Percentiles rank a stretch among this genome's conserved stretches.
Evolutionary conservation across 192 early-diverging fungal species (phyloP).

Genomic region (Allomyces macrogynus): DNA sequence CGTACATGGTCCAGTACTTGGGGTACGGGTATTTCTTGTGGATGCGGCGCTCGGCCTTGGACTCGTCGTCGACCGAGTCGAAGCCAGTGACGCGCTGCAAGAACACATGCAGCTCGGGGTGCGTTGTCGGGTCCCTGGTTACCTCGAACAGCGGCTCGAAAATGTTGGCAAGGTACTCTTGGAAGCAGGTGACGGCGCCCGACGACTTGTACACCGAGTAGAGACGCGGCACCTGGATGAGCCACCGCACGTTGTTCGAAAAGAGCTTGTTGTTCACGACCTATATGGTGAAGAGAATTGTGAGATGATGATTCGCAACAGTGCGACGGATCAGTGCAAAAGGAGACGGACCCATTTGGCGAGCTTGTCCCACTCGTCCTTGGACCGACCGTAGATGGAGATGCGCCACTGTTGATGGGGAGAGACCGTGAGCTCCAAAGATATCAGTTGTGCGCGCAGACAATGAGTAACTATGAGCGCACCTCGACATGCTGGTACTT

Average conservation of each 20-base stretch:
- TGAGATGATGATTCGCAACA: too few relatives aligned
- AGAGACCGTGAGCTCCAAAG: too few relatives aligned
- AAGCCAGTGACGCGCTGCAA: conserved; percentile 85
- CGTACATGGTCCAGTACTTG: conserved; percentile 24
- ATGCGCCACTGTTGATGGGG: conserved; percentile 39
- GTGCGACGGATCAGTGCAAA: too few relatives aligned
- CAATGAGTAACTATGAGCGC: too few relatives aligned
- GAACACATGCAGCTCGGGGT: conserved; percentile 83
- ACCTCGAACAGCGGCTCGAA: conserved; percentile 85
- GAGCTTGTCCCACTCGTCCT: conserved; percentile 80
- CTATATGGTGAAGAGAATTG: too few relatives aligned
- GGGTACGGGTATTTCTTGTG: conserved; percentile 64
- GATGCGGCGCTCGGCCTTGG: conserved; percentile 63
- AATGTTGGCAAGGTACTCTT: conserved; percentile 59
- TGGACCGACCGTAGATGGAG: conserved; percentile 74
- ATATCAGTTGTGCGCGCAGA: too few relatives aligned
- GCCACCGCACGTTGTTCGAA: conserved; percentile 79
- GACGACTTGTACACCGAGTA: conserved; percentile 67
- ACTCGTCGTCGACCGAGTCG: conserved; percentile 88
- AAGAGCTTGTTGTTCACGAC: conserved; percentile 69
- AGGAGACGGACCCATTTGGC: conserved; percentile 52
- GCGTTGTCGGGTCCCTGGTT: conserved; percentile 52
- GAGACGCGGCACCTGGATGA: conserved; percentile 78
- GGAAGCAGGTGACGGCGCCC: conserved; percentile 43
- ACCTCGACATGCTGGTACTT: conserved; percentile 84